Conservation (phyloP, 805 yeast genomes). For the Candida odintsovae region DNA sequence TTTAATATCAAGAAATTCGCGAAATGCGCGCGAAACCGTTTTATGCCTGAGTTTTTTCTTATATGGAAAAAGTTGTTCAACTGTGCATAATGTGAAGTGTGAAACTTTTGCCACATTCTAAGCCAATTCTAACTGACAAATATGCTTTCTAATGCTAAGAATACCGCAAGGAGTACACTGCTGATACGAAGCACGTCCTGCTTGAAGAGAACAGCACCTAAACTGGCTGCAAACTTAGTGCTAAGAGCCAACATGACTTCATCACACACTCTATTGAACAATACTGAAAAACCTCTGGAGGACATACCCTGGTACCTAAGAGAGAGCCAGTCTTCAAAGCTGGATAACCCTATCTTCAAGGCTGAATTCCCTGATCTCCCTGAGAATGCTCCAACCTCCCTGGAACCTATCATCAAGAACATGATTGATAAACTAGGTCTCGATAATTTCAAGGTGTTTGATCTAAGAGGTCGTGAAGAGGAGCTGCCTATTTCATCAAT, state of each 20-base stretch:
- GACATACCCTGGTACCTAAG: constrained; percentile 58
- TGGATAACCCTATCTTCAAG: constrained; percentile 28
- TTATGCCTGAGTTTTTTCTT: background rate
- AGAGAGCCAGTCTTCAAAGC: constrained; percentile 31
- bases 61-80: background rate
- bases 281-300: background rate
- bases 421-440: constrained; percentile 62
- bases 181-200: background rate
- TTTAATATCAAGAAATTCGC: background rate
- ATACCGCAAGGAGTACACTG: background rate
- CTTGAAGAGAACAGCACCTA: background rate
- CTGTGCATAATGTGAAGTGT: too few relatives aligned
- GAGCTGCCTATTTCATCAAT: constrained; percentile 33
- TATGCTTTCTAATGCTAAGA: background rate
- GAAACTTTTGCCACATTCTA: background rate
- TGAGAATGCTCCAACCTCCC: constrained; percentile 43
- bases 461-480: constrained; percentile 40
- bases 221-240: background rate
- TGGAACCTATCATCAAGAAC: constrained; percentile 39
- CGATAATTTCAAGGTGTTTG: constrained; percentile 55
- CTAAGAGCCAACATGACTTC: background rate
- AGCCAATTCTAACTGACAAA: background rate
- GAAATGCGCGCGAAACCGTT: background rate
- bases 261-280: background rate
- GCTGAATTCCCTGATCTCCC: constrained; percentile 57